Evolutionary conservation across 345 rosid genomes (phyloP).

Genomic region (Eutrema heterophyllum): DNA sequence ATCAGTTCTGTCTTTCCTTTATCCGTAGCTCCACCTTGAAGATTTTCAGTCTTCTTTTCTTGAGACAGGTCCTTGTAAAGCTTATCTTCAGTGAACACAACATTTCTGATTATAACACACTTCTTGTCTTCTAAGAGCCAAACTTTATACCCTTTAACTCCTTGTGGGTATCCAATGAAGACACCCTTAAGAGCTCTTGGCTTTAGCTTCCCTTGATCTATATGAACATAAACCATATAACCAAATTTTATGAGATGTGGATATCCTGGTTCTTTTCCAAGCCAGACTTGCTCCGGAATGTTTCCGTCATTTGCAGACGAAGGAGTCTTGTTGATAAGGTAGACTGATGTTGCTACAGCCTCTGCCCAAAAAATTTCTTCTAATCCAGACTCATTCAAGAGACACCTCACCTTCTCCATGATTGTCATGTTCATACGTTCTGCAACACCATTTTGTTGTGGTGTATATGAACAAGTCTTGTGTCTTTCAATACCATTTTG

Average conservation of each 20-base stretch:
- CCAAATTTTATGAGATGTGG: not conserved
- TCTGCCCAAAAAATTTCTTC: too few relatives aligned
- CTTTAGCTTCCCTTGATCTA: not conserved
- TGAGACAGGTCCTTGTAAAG: not conserved
- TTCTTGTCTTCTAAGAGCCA: not conserved
- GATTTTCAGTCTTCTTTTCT: too few relatives aligned
- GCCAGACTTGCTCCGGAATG: not conserved
- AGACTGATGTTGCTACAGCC: too few relatives aligned
- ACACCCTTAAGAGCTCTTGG: not conserved
- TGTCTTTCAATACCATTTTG: too few relatives aligned
- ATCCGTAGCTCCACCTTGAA: too few relatives aligned
- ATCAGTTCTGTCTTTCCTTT: too few relatives aligned
- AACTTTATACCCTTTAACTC: not conserved
- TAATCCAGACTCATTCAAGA: too few relatives aligned
- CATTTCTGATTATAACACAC: not conserved
- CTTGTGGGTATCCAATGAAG: not conserved
- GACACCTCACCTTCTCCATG: too few relatives aligned
- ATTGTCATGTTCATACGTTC: too few relatives aligned
- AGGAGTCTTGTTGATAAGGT: not conserved
- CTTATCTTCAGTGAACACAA: not conserved
- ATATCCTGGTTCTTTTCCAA: not conserved
- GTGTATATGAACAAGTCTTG: too few relatives aligned
- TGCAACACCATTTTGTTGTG: too few relatives aligned
- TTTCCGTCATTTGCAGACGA: not conserved
- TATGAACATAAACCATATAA: not conserved